Evolutionary conservation across 2,329 filamentous ascomycete species (phyloP).

Genomic region (Capronia epimyces): DNA sequence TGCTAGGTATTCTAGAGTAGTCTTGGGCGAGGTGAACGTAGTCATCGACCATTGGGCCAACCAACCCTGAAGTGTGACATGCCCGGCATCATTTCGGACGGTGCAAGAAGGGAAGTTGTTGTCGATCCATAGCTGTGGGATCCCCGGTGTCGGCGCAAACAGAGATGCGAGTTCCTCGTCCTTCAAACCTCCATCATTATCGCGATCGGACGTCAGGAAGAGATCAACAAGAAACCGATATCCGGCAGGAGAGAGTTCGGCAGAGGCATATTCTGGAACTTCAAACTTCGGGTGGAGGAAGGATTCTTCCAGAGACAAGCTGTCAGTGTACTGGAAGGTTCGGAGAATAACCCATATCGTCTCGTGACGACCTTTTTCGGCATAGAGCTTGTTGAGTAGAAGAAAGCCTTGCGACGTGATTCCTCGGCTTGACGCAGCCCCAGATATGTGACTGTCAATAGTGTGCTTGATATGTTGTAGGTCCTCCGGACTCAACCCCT

Average conservation of each 20-base stretch:
- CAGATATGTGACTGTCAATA: slow-evolving; percentile 63
- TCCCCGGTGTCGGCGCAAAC: slow-evolving; percentile 86
- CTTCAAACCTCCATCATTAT: slow-evolving; percentile 92
- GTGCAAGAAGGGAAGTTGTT: slow-evolving; percentile 88
- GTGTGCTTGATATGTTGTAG: slow-evolving; percentile 86
- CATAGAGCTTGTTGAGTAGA: slow-evolving; percentile 89
- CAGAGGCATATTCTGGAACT: slow-evolving; percentile 83
- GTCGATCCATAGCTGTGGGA: slow-evolving; percentile 81
- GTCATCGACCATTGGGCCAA: slow-evolving; percentile 99
- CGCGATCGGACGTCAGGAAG: slow-evolving; percentile 91
- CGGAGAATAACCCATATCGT: slow-evolving; percentile 97
- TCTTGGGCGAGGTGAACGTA: slow-evolving; percentile 91
- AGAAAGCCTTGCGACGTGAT: slow-evolving; percentile 81
- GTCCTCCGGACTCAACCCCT: slow-evolving; percentile 72
- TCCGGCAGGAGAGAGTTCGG: slow-evolving; percentile 86
- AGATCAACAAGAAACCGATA: slow-evolving; percentile 98
- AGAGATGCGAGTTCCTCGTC: slow-evolving; percentile 76
- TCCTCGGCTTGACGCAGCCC: slow-evolving; percentile 60
- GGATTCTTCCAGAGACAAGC: slow-evolving; percentile 79
- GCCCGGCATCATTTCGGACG: slow-evolving; percentile 87
- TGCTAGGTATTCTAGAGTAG: slow-evolving; percentile 89
- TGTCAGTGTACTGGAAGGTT: slow-evolving; percentile 94
- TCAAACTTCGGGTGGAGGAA: slow-evolving; percentile 94
- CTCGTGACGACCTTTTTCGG: slow-evolving; percentile 94
- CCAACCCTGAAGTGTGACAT: slow-evolving; percentile 96